Conservation (phyloP, 306 rosid species). For the Corylus heterophylla region DNA sequence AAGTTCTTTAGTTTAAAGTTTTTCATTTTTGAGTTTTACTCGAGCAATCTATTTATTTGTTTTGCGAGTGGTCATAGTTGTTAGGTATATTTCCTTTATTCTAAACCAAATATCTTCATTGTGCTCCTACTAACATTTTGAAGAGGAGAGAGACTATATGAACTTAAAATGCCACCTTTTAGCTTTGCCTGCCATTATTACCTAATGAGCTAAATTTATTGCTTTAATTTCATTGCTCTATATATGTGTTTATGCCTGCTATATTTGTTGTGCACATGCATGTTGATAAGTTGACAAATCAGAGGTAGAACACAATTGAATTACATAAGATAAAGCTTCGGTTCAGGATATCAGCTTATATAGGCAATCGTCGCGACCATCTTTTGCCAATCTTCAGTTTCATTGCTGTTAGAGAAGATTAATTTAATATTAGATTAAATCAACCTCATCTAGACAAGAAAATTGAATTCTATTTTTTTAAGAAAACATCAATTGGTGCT, state of each 20-base stretch:
- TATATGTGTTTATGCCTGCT: background rate
- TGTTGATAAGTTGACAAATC: background rate
- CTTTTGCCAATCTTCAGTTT: background rate
- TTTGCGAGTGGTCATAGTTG: background rate
- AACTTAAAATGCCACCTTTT: background rate
- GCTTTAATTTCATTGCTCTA: background rate
- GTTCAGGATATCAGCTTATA: background rate
- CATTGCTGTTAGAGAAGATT: background rate
- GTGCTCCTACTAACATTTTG: background rate
- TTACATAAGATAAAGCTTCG: background rate
- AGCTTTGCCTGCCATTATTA: background rate
- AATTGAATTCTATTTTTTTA: background rate
- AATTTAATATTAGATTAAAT: background rate
- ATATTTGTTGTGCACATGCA: background rate
- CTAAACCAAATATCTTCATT: background rate
- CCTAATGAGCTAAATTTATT: background rate
- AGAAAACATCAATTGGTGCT: slow-evolving; percentile 34
- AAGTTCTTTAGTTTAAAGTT: slow-evolving; percentile 37
- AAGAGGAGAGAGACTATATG: background rate
- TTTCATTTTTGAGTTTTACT: slow-evolving; percentile 1
- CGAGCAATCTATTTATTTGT: background rate
- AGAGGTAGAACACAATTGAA: background rate
- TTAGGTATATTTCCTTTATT: background rate
- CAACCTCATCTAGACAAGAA: background rate
- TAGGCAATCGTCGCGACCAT: background rate